Base-by-base conservation (phyloP, 371 early-diverging fungal genomes). In the Blakeslea trispora region DNA sequence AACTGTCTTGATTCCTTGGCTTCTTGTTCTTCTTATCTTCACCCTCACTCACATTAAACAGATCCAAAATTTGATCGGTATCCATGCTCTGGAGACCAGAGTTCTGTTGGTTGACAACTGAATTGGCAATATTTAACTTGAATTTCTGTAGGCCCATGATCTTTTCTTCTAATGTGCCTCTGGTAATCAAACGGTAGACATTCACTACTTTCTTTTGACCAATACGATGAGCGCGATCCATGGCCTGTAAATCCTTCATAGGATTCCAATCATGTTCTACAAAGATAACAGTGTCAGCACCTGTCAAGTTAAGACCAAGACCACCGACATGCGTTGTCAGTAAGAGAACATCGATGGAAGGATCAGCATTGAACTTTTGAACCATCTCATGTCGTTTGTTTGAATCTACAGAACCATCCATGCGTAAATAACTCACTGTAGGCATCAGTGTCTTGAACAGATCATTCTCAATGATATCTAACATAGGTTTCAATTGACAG, bases 181-280 rank as follows among this genome's bases (percentile, higher is more conserved):
- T 86, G 5, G 92, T 86, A 62, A 97, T 95, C 50, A 98, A 71
- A 21, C 97, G 85, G 73, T 93, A 95, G 2, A 96, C 97, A 72
- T 94, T 98, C 51, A 99, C 99, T 24, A 94, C 93, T 66, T 93
- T 93, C 69, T 96, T 98, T 70, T 99, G 98, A 8, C 99, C 99
- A 49, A 98, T 80, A 49, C 99, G 86, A 72, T 98, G 99, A 0
- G 96, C 97, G 53, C 99, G 89, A 65, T 97, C 99, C 99, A 97
- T 98, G 5, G 99, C 99, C 69, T 98, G 98, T 37, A 93, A 61
- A 69, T 93, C 93, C 65, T 89, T 94, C 89, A 96, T 96, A 1
- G 99, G 99, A 72, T 99, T 99, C 95, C 99, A 99, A 67, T 99
- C 99, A 74, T 99, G 99, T 73, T 99, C 99, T 14, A 98, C 97